Conservation (phyloP, 805 yeast species). For the Monosporozyma solicola region DNA sequence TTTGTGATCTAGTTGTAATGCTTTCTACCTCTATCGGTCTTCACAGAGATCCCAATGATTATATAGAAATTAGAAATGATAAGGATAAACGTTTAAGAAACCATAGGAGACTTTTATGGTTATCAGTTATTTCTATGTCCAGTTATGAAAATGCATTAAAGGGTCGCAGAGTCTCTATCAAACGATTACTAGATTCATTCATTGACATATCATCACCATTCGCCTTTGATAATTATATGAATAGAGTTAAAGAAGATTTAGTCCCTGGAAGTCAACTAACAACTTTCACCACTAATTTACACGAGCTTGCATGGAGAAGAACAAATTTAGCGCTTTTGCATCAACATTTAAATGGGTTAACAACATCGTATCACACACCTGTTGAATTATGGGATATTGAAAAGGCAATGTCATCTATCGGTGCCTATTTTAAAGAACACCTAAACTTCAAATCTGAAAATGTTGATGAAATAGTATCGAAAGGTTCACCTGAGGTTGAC, state of each 20-base stretch:
- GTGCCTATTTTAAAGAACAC: constrained; percentile 12
- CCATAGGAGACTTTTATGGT: constrained; percentile 26
- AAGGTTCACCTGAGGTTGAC: constrained; percentile 1
- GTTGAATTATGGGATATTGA: constrained; percentile 13
- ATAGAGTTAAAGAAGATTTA: constrained; percentile 15
- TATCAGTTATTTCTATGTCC: constrained; percentile 16
- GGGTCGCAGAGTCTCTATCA: constrained; percentile 16
- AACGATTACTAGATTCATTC: constrained; percentile 12
- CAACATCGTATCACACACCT: constrained; percentile 12
- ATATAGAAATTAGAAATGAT: constrained; percentile 9
- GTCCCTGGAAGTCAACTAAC: constrained; percentile 2
- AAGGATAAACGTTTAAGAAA: constrained; percentile 15
- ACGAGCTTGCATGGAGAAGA: constrained; percentile 18
- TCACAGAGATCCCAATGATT: constrained; percentile 27
- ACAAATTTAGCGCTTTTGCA: constrained; percentile 18
- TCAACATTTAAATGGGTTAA: constrained; percentile 16
- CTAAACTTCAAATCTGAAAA: constrained; percentile 1
- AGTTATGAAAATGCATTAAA: constrained; percentile 22
- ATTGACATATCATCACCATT: constrained; percentile 14
- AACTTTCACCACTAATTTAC: constrained; percentile 9
- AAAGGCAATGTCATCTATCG: constrained; percentile 11
- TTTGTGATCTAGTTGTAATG: constrained; percentile 21
- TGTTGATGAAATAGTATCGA: not conserved
- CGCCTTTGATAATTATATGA: constrained; percentile 13
- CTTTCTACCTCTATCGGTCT: constrained; percentile 26